phyloP scores from a whole-genome alignment of 2,329 filamentous ascomycete genomes.

The Sporothrix phasma region DNA sequence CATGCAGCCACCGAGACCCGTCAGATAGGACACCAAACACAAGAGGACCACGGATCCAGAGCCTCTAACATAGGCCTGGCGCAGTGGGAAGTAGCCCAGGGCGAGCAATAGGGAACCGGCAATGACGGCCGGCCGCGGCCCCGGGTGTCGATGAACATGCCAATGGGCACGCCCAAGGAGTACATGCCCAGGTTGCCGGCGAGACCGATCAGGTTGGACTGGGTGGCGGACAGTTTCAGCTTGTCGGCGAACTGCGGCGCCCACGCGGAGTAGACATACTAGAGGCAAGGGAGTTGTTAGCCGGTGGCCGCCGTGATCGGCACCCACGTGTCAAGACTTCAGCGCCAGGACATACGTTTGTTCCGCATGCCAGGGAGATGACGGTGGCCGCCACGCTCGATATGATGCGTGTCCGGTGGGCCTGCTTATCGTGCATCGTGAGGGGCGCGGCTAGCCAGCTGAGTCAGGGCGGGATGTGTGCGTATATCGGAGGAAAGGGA shows the following conservation, averaged over 20 bases:
- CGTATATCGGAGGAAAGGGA: not conserved
- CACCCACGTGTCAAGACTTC: too few relatives aligned
- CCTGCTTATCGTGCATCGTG: conserved; percentile 17
- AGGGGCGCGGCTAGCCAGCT: not conserved
- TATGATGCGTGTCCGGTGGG: conserved; percentile 53
- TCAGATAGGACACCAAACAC: conserved; percentile 76
- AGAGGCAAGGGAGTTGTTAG: not conserved
- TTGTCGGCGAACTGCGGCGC: conserved; percentile 87
- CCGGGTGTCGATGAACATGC: conserved; percentile 77
- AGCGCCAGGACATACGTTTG: too few relatives aligned
- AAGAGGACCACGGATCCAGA: conserved; percentile 49
- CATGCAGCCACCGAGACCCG: conserved; percentile 79
- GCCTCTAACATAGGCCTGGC: conserved; percentile 64
- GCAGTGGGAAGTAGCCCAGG: conserved; percentile 77
- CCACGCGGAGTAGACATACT: conserved; percentile 99
- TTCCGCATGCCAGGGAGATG: too few relatives aligned
- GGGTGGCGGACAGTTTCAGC: conserved; percentile 78
- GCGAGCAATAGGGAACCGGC: conserved; percentile 63
- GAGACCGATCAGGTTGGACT: conserved; percentile 85
- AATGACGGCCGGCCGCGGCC: conserved; percentile 69
- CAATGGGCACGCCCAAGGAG: conserved; percentile 76
- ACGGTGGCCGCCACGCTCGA: conserved; percentile 57
- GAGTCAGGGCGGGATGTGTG: not conserved
- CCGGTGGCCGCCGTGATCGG: too few relatives aligned
- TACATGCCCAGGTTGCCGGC: conserved; percentile 91